Base-by-base conservation (phyloP, 306 rosid genomes). In the Hippophae rhamnoides region DNA sequence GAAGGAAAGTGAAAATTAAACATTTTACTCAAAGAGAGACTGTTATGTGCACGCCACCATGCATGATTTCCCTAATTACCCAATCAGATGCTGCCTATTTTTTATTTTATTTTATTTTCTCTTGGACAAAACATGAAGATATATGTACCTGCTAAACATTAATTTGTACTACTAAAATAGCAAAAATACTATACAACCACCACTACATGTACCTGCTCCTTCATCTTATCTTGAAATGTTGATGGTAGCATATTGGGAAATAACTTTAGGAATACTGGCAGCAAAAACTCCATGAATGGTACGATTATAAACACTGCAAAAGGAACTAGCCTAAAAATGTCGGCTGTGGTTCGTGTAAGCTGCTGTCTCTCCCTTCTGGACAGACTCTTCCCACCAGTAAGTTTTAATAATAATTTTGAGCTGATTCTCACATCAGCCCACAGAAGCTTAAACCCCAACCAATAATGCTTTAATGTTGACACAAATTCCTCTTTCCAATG, bases 231-330 rank as follows among this genome's bases (percentile, higher is more conserved):
- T 63, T 92, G 89, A 77, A 92, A 92, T 23, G 95, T 85, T 41
- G 98, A 92, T 3, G 98, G 98, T 77, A 92, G 64, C 96, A 92
- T 87, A 78, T 87, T 92, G 70, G 98, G 98, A 75, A 92, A 92
- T 52, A 87, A 63, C 74, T 81, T 87, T 3, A 92, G 81, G 84
- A 85, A 79, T 52, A 92, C 95, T 9, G 96, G 96, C 71, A 85
- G 71, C 67, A 92, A 75, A 69, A 92, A 83, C 58, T 92, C 98
- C 96, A 87, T 83, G 70, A 87, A 87, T 42, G 98, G 98, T 52
- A 92, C 98, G 23, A 92, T 71, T 60, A 92, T 71, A 62, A 87
- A 92, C 64, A 92, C 96, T 5, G 95, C 86, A 58, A 92, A 63
- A 9, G 98, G 96, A 70, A 87, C 98, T 38, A 92, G 93, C 81